Base-by-base conservation (phyloP, 768 basidiomycete species). In the Auricularia sp. region DNA sequence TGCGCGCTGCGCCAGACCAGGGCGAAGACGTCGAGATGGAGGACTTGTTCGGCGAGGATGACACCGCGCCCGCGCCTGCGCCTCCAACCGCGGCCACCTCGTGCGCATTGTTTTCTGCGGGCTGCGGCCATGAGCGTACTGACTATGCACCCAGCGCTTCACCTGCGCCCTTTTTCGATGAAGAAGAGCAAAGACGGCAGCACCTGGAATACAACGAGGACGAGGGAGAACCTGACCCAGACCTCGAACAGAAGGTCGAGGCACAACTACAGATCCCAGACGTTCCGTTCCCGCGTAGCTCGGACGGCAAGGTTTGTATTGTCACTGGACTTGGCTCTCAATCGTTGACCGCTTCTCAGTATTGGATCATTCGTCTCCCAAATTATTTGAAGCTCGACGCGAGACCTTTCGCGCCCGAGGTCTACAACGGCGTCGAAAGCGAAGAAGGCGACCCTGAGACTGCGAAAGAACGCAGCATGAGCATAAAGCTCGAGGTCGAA, bases 281-380 rank as follows among this genome's bases (percentile, higher is more conserved):
- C 71, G 81, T 94, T 29, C 91, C 90, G 11, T 82, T 88, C 29
- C 88, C 93, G 62, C 83, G 82, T 69, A 87, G 86, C 67, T 88
- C 90, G 65, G 88, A 94, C 72, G 87, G 87, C 63, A 83, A 89
- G 71, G 95, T 95, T 73, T 78, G 86, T 71, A 14, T 61, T 72
- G 47, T 67, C 11, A 3, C 62, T 23, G n/a, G 18, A n/a, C 23
- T 61, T 64, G 29, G 35, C 23, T 18, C 62, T 35, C 16, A 33
- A 64, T 62, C 36, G 36, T 2, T 61, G 47, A 63, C 68, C 35
- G 18, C 36, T 67, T 59, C 54, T n/a, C 61, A 93, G 92, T 85
- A 87, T 68, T 98, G 94, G 94, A 88, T 93, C 62, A 84, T 96
- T 64, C 86, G 91, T 51, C 85, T 97, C 73, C 97, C 96, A n/a